These are phyloP conservation scores for Linderina pennispora DNA, from an alignment of 192 early-diverging fungal species.

Conservation along the genomic window DNA sequence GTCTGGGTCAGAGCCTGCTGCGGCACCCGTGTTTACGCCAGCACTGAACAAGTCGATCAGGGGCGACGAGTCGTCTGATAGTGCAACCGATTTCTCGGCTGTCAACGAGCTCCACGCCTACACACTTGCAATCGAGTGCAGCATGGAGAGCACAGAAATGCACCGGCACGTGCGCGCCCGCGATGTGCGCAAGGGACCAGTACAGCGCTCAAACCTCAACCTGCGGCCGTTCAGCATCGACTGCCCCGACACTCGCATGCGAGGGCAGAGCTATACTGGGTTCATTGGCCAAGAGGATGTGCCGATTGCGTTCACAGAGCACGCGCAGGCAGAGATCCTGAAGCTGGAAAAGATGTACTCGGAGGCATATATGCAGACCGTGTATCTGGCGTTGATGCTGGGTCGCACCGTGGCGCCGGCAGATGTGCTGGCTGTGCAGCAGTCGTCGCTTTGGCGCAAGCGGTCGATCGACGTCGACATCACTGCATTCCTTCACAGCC, in stretches of 20 bases:
- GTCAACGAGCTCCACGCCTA: slow-evolving; percentile 28
- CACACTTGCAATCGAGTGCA: slow-evolving; percentile 44
- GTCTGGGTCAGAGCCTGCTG: slow-evolving; percentile 19
- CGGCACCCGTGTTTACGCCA: slow-evolving; percentile 27
- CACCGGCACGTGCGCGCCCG: slow-evolving; percentile 21
- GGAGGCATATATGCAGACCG: slow-evolving; percentile 38
- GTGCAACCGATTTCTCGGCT: not conserved
- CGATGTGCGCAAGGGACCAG: slow-evolving; percentile 4
- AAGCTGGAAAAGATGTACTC: slow-evolving; percentile 43
- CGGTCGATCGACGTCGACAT: slow-evolving; percentile 43
- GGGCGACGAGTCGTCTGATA: not conserved
- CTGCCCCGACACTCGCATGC: slow-evolving; percentile 16
- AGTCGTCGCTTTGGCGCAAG: slow-evolving; percentile 33
- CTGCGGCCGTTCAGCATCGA: slow-evolving; percentile 20
- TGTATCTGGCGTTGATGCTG: slow-evolving; percentile 42
- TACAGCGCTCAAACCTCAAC: slow-evolving; percentile 24
- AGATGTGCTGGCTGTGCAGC: slow-evolving; percentile 28
- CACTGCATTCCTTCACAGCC: slow-evolving; percentile 47
- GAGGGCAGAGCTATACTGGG: slow-evolving; percentile 27
- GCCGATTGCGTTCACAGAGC: slow-evolving; percentile 36
- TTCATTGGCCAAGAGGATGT: slow-evolving; percentile 36
- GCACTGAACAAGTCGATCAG: slow-evolving; percentile 30
- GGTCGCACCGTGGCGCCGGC: slow-evolving; percentile 28
- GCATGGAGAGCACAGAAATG: slow-evolving; percentile 44
- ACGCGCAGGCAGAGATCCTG: slow-evolving; percentile 38